Conservation (phyloP, 1,139 yeast species). For the Yamadazyma dushanensis region DNA sequence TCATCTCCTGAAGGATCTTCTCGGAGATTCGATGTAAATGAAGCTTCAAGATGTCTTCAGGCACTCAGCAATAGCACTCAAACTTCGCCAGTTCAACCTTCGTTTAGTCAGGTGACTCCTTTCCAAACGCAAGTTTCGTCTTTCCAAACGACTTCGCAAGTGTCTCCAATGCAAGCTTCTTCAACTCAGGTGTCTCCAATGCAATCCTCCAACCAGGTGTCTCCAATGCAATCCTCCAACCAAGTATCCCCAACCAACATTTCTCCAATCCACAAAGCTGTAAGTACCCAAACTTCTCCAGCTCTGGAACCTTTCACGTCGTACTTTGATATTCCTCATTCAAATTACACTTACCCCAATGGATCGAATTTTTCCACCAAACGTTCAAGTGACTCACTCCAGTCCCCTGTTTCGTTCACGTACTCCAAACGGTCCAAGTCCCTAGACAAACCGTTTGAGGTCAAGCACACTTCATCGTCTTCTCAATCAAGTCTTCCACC, state of each 20-base stretch:
- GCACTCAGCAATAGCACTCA: constrained; percentile 17
- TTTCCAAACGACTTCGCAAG: background rate
- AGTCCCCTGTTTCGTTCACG: constrained; percentile 1
- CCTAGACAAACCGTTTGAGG: constrained; percentile 8
- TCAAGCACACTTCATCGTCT: background rate
- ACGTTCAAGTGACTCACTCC: background rate
- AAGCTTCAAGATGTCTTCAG: constrained; percentile 43
- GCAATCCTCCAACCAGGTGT: no score
- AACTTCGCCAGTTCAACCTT: background rate
- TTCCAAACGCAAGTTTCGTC: background rate
- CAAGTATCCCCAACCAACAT: constrained; percentile 1
- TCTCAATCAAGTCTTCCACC: background rate
- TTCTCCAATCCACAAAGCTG: no score
- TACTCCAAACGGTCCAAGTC: constrained; percentile 3
- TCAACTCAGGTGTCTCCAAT: no score
- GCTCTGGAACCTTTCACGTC: background rate
- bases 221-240: no score
- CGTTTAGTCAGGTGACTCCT: no score
- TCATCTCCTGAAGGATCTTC: no score
- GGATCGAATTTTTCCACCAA: background rate
- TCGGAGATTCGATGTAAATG: constrained; percentile 30
- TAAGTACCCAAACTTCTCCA: background rate
- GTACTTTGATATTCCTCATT: constrained; percentile 4
- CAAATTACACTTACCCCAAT: background rate
- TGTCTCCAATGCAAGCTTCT: no score